These are phyloP conservation scores for Mycena vulgaris DNA, from an alignment of 768 basidiomycete species.

Conservation along the genomic window DNA sequence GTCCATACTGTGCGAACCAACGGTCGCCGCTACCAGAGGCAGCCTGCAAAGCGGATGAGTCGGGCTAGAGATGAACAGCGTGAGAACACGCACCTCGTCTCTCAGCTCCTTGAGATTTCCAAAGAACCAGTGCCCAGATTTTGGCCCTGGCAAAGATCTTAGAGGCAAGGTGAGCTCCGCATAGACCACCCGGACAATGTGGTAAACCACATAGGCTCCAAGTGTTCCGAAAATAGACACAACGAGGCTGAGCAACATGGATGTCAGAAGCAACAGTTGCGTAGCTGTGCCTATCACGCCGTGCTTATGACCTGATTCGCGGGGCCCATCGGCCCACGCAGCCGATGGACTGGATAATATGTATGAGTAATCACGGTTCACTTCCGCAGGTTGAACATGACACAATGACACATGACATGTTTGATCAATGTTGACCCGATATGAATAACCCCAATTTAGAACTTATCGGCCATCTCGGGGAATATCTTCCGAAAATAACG, in stretches of 20 bases:
- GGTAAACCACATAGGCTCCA: slow-evolving; percentile 18
- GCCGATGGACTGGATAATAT: no score
- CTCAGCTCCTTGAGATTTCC: slow-evolving; percentile 49
- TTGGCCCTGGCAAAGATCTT: slow-evolving; percentile 53
- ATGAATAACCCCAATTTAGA: no score
- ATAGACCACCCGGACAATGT: slow-evolving; percentile 27
- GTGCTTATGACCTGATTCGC: no score
- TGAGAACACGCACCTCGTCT: slow-evolving; percentile 35
- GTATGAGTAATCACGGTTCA: no score
- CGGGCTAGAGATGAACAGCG: neutral
- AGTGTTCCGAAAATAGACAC: neutral
- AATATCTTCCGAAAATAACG: no score
- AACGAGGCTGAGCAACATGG: slow-evolving; percentile 1
- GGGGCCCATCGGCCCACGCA: no score
- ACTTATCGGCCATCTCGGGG: no score
- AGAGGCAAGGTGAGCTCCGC: slow-evolving; percentile 44
- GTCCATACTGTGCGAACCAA: slow-evolving; percentile 67
- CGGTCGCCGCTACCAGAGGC: slow-evolving; percentile 51
- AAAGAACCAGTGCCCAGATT: slow-evolving; percentile 46
- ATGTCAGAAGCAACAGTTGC: no score
- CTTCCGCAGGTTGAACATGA: no score
- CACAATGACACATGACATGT: no score
- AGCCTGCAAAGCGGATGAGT: slow-evolving; percentile 2
- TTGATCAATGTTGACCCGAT: no score
- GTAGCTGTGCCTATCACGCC: no score